Base-by-base conservation (phyloP, 208 protist species). In the Acanthamoeba quina region DNA sequence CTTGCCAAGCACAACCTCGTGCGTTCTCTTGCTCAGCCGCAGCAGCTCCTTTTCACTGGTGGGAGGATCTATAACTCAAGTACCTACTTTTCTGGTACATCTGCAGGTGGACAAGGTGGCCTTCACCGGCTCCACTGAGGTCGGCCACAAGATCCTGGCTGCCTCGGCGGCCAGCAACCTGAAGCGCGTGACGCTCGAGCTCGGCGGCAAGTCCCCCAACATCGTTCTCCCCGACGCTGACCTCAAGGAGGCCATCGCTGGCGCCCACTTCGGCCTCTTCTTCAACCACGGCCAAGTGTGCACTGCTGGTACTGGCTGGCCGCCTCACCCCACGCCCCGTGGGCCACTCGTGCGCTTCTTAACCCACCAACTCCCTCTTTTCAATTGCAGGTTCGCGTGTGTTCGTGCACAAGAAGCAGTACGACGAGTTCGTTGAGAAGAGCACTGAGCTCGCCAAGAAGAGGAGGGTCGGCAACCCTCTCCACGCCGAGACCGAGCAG, bases 161-260 rank as follows among this genome's bases (percentile, higher is more conserved):
- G 54, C 94, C 26, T 62, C 85, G 6, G 94, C 85, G 13, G 52
- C 92, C 19, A 94, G 37, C 21, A 97, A 97, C 54, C 74, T 96
- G 3, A 96, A 96, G 70, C 92, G 64, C 17, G 92, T 98, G 3
- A 98, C 97, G 47, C 94, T 99, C 1, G 98, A 99, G 95, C 94
- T 99, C 0, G 98, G 98, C 78, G 98, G 98, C 90, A 99, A 99
- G 96, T 98, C 96, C 3, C 97, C 98, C 70, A 96, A 98, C 66
- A 98, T 99, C 80, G 95, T 99, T 56, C 96, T 97, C 93, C 95
- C 92, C 54, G 98, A 99, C 94, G 97, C 97, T 7, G 97, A 98
- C 90, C 37, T 99, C 7, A 95, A 98, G 62, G 64, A 96, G 90
- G 96, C 97, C 47, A 97, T 97, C 13, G 90, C 66, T 26, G 95